Base-by-base conservation (phyloP, 2,329 filamentous ascomycete species). In the Phialemoniopsis sp. region DNA sequence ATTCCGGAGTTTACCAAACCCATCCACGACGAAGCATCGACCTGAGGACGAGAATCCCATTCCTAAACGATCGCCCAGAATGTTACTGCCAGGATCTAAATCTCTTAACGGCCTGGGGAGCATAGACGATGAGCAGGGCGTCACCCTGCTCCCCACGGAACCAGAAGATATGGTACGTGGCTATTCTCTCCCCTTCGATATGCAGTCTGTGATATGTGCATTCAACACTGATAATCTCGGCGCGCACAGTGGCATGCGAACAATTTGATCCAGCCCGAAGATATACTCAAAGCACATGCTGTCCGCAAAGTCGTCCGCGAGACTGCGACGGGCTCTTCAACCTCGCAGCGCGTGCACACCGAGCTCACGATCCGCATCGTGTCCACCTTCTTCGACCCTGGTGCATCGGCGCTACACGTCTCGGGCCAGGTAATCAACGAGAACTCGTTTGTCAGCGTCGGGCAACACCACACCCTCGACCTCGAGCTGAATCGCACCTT, bases 401-500 rank as follows among this genome's bases (percentile, higher is more conserved):
- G 64, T 42, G 66, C 72, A 36, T 76, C 73, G 31, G 64, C 70
- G 34, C 67, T 81, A 17, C 74, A 75, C 38, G 73, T 80, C 37
- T 76, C 73, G 26, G 76, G 77, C 49, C 65, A 63, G 29, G 72
- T 80, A 44, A 59, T 66, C 42, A 60, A 61, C 31, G 76, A 80
- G 54, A 80, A 77, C 52, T 59, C 64, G 28, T 64, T 70, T 43
- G 74, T 77, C 41, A 62, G 64, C 47, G 55, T 76, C 32, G 77
- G 76, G 37, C 69, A 77, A 44, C 71, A 78, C 51, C 77, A 81
- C 53, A 80, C 76, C 2, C 68, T 81, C 47, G 91, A 96, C 49
- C 75, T 98, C 34, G 91, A 96, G 59, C 72, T 95, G 42, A 82
- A 93, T 53, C 78, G 90, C 32, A 83, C 89, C 37, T 97, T 97